These are phyloP conservation scores for Apiospora phragmitis DNA, from an alignment of 2,329 filamentous ascomycete genomes.

Conservation along the genomic window DNA sequence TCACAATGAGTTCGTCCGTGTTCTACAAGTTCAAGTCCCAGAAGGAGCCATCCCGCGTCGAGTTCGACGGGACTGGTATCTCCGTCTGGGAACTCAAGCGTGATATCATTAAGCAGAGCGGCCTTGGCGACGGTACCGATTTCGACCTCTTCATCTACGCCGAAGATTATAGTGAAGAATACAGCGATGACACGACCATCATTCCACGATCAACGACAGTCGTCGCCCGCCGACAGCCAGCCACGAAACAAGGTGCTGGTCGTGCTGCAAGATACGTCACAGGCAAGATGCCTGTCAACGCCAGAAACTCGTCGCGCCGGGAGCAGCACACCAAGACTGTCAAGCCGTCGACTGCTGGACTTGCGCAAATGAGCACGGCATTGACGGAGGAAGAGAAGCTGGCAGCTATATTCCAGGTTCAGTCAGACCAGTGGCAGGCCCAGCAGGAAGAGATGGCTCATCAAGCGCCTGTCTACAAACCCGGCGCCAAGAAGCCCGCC, in stretches of 20 bases:
- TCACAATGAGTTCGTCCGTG: constrained; percentile 89
- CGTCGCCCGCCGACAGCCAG: constrained; percentile 82
- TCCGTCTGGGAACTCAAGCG: constrained; percentile 98
- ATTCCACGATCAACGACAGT: constrained; percentile 95
- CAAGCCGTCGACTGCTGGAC: constrained; percentile 58
- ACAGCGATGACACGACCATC: constrained; percentile 96
- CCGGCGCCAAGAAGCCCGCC: constrained; percentile 63
- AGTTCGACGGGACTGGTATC: constrained; percentile 96
- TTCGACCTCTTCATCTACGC: constrained; percentile 95
- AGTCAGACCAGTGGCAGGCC: constrained; percentile 88
- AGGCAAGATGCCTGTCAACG: constrained; percentile 88
- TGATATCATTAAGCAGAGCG: constrained; percentile 94
- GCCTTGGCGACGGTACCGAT: constrained; percentile 91
- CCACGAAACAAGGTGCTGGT: constrained; percentile 81
- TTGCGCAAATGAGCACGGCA: constrained; percentile 70
- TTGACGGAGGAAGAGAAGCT: constrained; percentile 95
- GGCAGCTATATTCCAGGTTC: constrained; percentile 86
- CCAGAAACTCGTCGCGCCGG: constrained; percentile 75
- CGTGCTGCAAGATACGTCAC: constrained; percentile 93
- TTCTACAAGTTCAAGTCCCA: constrained; percentile 99
- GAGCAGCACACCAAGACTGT: constrained; percentile 61
- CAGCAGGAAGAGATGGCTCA: constrained; percentile 92
- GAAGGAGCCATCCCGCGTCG: constrained; percentile 90
- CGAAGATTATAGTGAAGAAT: constrained; percentile 90
- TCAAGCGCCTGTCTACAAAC: constrained; percentile 63